Evolutionary conservation across 768 basidiomycete species (phyloP), one percentile per base, ranked within the genome.

Genomic region (Leccinellum albellum): DNA sequence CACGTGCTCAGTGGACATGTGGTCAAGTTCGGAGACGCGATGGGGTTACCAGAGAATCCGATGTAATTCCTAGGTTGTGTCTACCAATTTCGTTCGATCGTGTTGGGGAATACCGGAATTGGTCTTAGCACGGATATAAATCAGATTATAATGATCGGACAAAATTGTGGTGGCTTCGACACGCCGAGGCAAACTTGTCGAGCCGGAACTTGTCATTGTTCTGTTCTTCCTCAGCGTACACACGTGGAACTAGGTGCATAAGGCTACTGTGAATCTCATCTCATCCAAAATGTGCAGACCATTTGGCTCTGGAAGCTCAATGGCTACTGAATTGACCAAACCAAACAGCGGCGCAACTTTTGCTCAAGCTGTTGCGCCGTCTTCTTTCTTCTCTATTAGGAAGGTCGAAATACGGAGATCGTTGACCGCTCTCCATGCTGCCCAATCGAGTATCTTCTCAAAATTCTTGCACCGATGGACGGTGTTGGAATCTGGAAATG

Each of bases 381-480:
- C 47, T n/a, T 10, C 47, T 48, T 28, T 17, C 47, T 48, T 48
- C 26, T 48, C 26, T 9, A 35, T 28, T 26, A 9, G 28, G 26
- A 29, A 29, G 46, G 15, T 28, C 6, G 26, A n/a, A 12, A 24
- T 33, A 6, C 8, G 26, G 21, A 8, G 14, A 42, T 44, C 17
- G 12, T 52, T 20, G 28, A 42, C 40, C n/a, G 40, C 37, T 26
- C 20, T 28, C 51, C 26, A 7, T 6, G 37, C 47, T 83, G 82
- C 45, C 94, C 95, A 74, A 82, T 95, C 20, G 86, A 89, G 4
- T 92, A 96, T 94, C 66, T 77, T 94, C 3, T 84, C 85, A 3
- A 84, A 89, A 63, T 88, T 91, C 64, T 89, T 91, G 86, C 37
- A 55, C 63, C 20, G 61, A 63, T 49, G 64, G 50, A 63, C 37